These are phyloP conservation scores for Neospermospora avenae DNA, from an alignment of 2,329 filamentous ascomycete species.

Conservation along the genomic window DNA sequence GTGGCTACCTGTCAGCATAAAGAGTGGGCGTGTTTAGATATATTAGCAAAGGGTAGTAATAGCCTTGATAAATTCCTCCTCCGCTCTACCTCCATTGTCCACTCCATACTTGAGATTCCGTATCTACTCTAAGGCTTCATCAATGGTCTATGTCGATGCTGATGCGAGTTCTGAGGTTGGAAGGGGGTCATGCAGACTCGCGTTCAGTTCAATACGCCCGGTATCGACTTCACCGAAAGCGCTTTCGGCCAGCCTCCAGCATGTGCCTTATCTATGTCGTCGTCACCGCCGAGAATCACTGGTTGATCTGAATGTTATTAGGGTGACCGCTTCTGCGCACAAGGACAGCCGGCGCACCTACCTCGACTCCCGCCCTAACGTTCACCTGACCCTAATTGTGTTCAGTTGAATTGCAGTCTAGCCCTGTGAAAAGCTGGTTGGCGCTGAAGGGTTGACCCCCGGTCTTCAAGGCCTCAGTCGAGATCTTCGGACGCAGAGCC, in stretches of 20 bases:
- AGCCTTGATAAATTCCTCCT: not conserved
- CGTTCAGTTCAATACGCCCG: slow-evolving; percentile 14
- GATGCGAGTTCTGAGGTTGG: slow-evolving; percentile 18
- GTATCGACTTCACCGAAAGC: slow-evolving; percentile 15
- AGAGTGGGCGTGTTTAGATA: not conserved
- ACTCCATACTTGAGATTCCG: not conserved
- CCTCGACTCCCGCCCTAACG: slow-evolving; percentile 3
- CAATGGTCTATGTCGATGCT: too few relatives aligned
- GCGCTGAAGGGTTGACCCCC: slow-evolving; percentile 10
- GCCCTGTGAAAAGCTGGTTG: slow-evolving; percentile 14
- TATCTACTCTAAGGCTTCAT: not conserved
- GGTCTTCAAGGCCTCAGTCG: slow-evolving; percentile 8
- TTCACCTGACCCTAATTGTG: slow-evolving; percentile 1
- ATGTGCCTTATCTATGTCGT: slow-evolving; percentile 12
- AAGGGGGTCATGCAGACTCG: slow-evolving; percentile 12
- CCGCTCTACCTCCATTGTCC: not conserved
- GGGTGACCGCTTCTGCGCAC: slow-evolving; percentile 1
- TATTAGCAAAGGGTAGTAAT: not conserved
- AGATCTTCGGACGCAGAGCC: slow-evolving; percentile 10
- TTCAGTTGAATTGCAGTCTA: slow-evolving; percentile 11
- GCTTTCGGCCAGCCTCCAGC: slow-evolving; percentile 4
- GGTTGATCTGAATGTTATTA: slow-evolving; percentile 17
- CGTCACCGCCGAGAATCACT: slow-evolving; percentile 13
- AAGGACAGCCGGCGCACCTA: not conserved
- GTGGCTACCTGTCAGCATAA: not conserved